phyloP scores from a whole-genome alignment of 768 basidiomycete species.

The Mycena sanguinolenta region DNA sequence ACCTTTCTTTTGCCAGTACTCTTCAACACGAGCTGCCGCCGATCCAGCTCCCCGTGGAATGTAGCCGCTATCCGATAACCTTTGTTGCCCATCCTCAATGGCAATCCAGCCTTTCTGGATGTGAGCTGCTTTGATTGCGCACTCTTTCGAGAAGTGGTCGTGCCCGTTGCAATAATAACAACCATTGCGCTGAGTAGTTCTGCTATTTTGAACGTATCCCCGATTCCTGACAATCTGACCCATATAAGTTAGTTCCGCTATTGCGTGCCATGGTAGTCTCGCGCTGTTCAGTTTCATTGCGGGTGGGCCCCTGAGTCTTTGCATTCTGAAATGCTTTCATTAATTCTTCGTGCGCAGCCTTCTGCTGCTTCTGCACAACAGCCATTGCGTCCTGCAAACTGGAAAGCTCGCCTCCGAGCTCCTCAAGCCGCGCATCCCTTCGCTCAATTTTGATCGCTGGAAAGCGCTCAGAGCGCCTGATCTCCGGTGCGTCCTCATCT shows the following conservation, averaged over 20 bases:
- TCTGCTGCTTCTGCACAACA: neutral
- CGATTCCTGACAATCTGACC: neutral
- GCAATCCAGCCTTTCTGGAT: conserved; percentile 15
- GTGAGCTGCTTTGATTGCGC: conserved; percentile 1
- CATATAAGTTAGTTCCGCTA: neutral
- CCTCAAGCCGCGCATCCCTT: neutral
- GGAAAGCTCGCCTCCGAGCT: neutral
- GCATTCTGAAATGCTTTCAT: neutral
- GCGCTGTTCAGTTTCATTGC: neutral
- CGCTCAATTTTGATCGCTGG: conserved; percentile 11
- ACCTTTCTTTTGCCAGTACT: conserved; percentile 6
- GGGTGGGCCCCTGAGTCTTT: neutral
- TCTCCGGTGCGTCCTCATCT: neutral
- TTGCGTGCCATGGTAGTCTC: neutral
- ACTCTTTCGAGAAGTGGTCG: conserved; percentile 16
- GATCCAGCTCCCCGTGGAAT: conserved; percentile 14
- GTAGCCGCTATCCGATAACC: conserved; percentile 4
- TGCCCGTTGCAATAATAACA: conserved; percentile 19
- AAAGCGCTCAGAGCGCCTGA: conserved; percentile 12
- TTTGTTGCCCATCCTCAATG: conserved; percentile 1
- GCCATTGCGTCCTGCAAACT: neutral
- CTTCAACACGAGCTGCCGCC: neutral
- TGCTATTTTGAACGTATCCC: neutral
- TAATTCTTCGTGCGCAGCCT: neutral
- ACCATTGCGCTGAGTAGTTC: neutral